Evolutionary conservation across 2,329 filamentous ascomycete species (phyloP).

Genomic region (Alternaria solani): DNA sequence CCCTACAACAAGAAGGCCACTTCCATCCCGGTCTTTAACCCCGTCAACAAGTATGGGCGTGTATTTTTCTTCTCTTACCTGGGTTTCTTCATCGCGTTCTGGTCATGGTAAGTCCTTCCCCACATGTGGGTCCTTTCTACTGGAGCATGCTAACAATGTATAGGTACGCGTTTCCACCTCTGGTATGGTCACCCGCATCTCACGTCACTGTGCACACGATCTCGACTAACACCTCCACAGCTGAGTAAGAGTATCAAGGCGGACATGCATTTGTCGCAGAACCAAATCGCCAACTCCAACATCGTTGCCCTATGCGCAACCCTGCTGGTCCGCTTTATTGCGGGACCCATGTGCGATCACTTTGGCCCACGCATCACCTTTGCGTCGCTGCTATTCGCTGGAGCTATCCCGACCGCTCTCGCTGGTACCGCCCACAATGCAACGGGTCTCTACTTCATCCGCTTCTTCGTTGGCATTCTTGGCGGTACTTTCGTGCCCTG

Average conservation of each 20-base stretch:
- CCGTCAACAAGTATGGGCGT: conserved; percentile 79
- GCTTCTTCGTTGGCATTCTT: conserved; percentile 83
- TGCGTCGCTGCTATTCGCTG: conserved; percentile 76
- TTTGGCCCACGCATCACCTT: conserved; percentile 85
- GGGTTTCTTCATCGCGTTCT: conserved; percentile 86
- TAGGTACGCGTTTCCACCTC: conserved; percentile 87
- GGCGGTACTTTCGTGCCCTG: conserved; percentile 83
- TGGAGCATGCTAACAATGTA: conserved; percentile 29
- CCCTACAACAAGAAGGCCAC: conserved; percentile 84
- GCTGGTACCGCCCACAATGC: conserved; percentile 77
- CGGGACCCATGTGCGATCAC: conserved; percentile 84
- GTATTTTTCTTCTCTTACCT: conserved; percentile 92
- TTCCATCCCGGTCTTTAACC: conserved; percentile 80
- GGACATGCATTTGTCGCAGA: conserved; percentile 75
- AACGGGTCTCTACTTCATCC: conserved; percentile 72
- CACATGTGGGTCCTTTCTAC: conserved; percentile 4
- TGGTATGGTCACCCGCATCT: conserved; percentile 60
- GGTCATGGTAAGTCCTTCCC: conserved; percentile 68
- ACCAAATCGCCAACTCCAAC: conserved; percentile 86
- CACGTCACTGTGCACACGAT: conserved; percentile 9
- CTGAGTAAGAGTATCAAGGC: conserved; percentile 71
- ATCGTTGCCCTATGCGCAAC: conserved; percentile 73
- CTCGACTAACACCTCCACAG: conserved; percentile 55
- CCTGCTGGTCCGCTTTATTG: conserved; percentile 77
- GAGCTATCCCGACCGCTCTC: conserved; percentile 81